Percentiles rank a stretch among this genome's conserved stretches.
Conservation (phyloP, 495 filamentous ascomycete species). For the Podospora comata region DNA sequence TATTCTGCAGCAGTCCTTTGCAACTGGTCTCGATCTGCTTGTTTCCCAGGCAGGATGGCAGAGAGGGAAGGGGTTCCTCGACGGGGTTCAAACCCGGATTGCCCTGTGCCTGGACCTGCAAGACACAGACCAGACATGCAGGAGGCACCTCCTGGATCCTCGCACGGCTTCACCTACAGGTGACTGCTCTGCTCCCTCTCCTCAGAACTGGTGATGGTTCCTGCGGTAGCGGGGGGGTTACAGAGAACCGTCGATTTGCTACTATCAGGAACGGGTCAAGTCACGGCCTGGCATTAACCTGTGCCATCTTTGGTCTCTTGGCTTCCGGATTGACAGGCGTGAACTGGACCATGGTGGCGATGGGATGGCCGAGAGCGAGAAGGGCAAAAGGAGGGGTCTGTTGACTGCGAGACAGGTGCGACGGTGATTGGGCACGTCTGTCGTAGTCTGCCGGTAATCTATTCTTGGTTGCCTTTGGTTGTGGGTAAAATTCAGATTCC, state of each 20-base stretch:
- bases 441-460: slow-evolving; percentile 32
- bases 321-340: slow-evolving; percentile 4
- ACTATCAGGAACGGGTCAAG: not conserved
- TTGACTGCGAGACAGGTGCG: slow-evolving; percentile 3
- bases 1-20: not conserved
- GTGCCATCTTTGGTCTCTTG: slow-evolving; percentile 1
- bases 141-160: slow-evolving; percentile 16
- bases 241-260: slow-evolving; percentile 3
- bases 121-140: slow-evolving; percentile 18
- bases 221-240: slow-evolving; percentile 11
- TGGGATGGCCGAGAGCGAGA: slow-evolving; percentile 2
- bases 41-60: slow-evolving; percentile 9
- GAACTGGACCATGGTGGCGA: slow-evolving; percentile 10
- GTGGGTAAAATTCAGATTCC: slow-evolving; percentile 20
- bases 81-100: not conserved
- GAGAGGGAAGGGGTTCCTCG: not conserved
- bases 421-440: slow-evolving; percentile 24
- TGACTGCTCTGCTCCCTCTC: not conserved
- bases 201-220: slow-evolving; percentile 10
- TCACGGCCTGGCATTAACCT: not conserved
- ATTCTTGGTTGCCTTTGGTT: slow-evolving; percentile 33
- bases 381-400: slow-evolving; percentile 12
- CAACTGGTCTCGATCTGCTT: not conserved
- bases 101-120: slow-evolving; percentile 12
- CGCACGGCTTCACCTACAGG: not conserved